Conservation (phyloP, 176 grass and related monocot species). For the Pontederia crassipes region DNA sequence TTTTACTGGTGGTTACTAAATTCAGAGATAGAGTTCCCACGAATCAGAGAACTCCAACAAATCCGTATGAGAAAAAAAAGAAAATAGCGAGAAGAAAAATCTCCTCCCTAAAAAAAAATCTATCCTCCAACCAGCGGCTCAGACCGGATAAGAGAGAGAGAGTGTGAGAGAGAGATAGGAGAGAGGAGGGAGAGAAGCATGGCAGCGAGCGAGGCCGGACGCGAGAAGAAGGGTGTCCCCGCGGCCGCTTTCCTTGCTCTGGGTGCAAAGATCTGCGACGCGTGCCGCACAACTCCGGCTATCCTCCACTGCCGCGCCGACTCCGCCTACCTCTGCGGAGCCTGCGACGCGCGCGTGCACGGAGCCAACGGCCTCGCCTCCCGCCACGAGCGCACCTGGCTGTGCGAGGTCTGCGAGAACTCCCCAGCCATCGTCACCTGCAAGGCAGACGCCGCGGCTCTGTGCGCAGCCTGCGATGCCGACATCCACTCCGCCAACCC, state of each 20-base stretch:
- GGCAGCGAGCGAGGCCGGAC: constrained; percentile 16
- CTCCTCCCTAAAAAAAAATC: not conserved
- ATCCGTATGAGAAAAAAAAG: no score
- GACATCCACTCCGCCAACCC: constrained; percentile 91
- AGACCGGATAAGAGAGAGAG: not conserved
- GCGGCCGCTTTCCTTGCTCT: constrained; percentile 41
- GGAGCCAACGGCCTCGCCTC: constrained; percentile 12
- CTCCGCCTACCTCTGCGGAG: constrained; percentile 51
- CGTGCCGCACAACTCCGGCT: constrained; percentile 42
- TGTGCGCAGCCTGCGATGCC: constrained; percentile 50
- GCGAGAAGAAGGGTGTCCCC: constrained; percentile 20
- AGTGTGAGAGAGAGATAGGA: not conserved
- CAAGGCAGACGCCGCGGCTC: constrained; percentile 51
- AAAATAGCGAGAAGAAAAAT: no score
- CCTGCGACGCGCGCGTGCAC: constrained; percentile 56
- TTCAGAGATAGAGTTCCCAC: no score
- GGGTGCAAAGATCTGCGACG: constrained; percentile 32
- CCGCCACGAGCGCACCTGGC: constrained; percentile 53
- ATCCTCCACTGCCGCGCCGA: constrained; percentile 46
- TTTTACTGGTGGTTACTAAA: no score
- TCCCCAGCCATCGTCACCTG: constrained; percentile 55
- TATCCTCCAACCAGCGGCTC: not conserved
- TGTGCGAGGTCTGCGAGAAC: constrained; percentile 75
- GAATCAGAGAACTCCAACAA: no score
- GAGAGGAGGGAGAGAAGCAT: not conserved